phyloP scores from a whole-genome alignment of 1,139 yeast genomes.

The Yamadazyma blattariae region DNA sequence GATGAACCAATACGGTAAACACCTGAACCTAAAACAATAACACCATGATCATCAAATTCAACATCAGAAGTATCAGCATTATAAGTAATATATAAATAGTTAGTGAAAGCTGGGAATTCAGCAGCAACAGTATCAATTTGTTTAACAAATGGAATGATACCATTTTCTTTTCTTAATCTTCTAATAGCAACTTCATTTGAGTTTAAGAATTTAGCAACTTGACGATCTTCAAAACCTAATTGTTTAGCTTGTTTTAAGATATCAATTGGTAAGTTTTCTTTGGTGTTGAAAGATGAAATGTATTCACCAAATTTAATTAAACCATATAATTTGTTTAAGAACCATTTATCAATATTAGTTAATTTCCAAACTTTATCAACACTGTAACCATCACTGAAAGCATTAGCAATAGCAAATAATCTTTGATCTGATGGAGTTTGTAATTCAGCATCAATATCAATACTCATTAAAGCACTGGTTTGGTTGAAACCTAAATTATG shows the following conservation, averaged over 20 bases:
- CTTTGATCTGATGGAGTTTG: slow-evolving; percentile 97
- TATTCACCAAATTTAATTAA: slow-evolving; percentile 67
- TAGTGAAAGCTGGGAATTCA: slow-evolving; percentile 96
- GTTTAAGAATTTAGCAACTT: slow-evolving; percentile 84
- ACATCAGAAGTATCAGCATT: slow-evolving; percentile 91
- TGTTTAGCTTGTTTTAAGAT: slow-evolving; percentile 88
- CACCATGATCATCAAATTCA: slow-evolving; percentile 79
- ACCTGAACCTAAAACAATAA: slow-evolving; percentile 90
- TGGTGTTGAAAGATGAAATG: slow-evolving; percentile 56
- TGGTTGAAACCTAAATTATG: slow-evolving; percentile 91
- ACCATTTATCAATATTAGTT: slow-evolving; percentile 97
- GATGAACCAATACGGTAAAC: slow-evolving; percentile 94
- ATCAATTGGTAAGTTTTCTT: slow-evolving; percentile 58
- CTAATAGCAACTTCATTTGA: slow-evolving; percentile 94
- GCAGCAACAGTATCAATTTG: slow-evolving; percentile 99
- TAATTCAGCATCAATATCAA: slow-evolving; percentile 86
- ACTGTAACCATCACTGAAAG: slow-evolving; percentile 77
- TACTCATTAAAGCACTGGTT: slow-evolving; percentile 82
- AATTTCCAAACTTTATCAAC: slow-evolving; percentile 91
- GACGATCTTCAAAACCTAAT: slow-evolving; percentile 96
- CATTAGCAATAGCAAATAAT: slow-evolving; percentile 94
- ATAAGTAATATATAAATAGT: slow-evolving; percentile 92
- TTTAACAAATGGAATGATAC: slow-evolving; percentile 89
- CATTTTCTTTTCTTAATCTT: slow-evolving; percentile 83
- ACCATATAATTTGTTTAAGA: slow-evolving; percentile 78